Evolutionary conservation across 1,139 yeast genomes (phyloP).

Genomic region (Trichomonascaceae sp.): DNA sequence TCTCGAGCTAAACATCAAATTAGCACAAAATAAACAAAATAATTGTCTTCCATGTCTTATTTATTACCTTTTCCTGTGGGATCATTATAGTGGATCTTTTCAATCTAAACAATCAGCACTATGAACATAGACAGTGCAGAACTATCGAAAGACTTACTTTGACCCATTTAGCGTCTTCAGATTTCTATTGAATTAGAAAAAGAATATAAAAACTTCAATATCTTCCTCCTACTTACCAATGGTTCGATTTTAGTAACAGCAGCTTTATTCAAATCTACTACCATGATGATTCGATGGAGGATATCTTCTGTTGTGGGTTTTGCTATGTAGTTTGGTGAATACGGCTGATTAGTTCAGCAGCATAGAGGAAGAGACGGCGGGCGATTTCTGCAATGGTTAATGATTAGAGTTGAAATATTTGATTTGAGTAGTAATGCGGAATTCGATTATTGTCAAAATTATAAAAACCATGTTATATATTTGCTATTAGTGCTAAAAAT

Average conservation of each 20-base stretch:
- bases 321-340: background rate
- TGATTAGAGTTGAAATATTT: background rate
- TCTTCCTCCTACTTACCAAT: slow-evolving; percentile 24
- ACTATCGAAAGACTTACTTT: slow-evolving; percentile 34
- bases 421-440: background rate
- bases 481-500: no score
- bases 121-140: background rate
- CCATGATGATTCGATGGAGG: background rate
- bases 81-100: slow-evolving; percentile 54
- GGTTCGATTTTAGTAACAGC: slow-evolving; percentile 29
- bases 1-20: slow-evolving; percentile 38
- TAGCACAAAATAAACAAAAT: background rate
- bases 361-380: background rate
- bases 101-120: slow-evolving; percentile 31
- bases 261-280: slow-evolving; percentile 28
- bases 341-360: background rate
- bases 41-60: background rate
- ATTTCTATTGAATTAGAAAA: slow-evolving; percentile 19
- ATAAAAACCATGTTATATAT: no score
- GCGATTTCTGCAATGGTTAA: no score
- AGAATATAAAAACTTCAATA: background rate
- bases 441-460: no score
- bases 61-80: slow-evolving; percentile 22
- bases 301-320: background rate
- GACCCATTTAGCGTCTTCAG: slow-evolving; percentile 53